Evolutionary conservation across 2,329 filamentous ascomycete species (phyloP), one percentile per base, ranked within the genome.

Genomic region (Rhinocladiella similis): DNA sequence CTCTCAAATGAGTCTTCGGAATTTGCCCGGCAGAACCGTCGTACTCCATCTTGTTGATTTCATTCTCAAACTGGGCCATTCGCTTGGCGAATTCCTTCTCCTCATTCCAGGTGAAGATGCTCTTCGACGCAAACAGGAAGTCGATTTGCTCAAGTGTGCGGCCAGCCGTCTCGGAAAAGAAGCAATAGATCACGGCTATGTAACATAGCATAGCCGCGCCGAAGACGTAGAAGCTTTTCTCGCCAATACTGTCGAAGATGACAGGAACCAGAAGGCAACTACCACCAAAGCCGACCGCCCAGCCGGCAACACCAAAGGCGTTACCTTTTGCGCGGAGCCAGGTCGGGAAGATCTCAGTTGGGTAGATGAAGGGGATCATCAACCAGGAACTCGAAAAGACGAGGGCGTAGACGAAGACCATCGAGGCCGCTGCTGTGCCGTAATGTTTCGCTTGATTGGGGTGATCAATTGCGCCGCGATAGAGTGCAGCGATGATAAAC

Each of bases 301-400:
- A 67, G 7, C 68, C 67, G 3, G 61, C 65, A 41, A 68, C 65
- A 43, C 65, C 66, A 20, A 65, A 70, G 13, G 66, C 63, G 49
- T 68, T 66, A 27, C 68, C 67, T 52, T 66, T 66, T 25, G 68
- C 66, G 25, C 68, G 64, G 27, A 67, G 50, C 60, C 58, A 63
- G 41, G 63, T 66, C 12, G 68, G 68, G 25, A 69, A 69, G 54
- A 70, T 68, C 54, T 70, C 67, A 3, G 68, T 66, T 3, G 64
- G 64, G 50, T 70, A 70, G 6, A 70, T 62, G 25, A 65, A 70
- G 6, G 68, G 66, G 19, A 69, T 65, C 51, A 67, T 63, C 10
- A 70, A 54, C 66, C 68, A 70, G 2, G 66, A 63, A 29, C 68
- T 62, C 56, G 65, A 67, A 59, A 70, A 71, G 45, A 70, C 63